Percentiles rank a stretch among this genome's conserved stretches.
Evolutionary conservation across 345 rosid genomes (phyloP).

Genomic region (Barbarea vulgaris): DNA sequence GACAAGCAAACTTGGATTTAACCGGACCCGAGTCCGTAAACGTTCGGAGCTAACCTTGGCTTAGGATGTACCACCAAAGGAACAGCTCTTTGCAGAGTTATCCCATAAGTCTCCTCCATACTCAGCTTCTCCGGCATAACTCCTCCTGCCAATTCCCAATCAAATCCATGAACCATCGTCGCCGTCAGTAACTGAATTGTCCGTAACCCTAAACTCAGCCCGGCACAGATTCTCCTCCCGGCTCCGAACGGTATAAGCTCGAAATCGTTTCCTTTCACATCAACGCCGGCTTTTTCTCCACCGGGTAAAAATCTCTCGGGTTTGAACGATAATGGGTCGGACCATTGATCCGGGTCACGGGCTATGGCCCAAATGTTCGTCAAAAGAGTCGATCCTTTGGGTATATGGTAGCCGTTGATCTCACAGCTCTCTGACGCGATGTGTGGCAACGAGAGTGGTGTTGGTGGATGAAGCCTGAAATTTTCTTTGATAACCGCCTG

Average conservation of each 20-base stretch:
- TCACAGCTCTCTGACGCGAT: conserved; percentile 65
- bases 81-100: conserved; percentile 64
- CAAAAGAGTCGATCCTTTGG: conserved; percentile 63
- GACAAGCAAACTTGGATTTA: not conserved
- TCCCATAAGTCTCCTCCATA: conserved; percentile 82
- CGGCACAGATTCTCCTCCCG: conserved; percentile 85
- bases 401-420: conserved; percentile 77
- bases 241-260: conserved; percentile 89
- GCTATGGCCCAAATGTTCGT: conserved; percentile 88
- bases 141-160: conserved; percentile 69
- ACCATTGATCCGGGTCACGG: conserved; percentile 74
- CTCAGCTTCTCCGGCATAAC: conserved; percentile 54
- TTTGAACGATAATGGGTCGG: conserved; percentile 56
- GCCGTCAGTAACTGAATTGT: conserved; percentile 69
- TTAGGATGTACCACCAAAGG: conserved; percentile 67
- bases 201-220: conserved; percentile 72
- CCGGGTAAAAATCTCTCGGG: conserved; percentile 82
- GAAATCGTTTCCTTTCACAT: conserved; percentile 69
- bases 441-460: conserved; percentile 79
- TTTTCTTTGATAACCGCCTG: conserved; percentile 73
- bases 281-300: conserved; percentile 60
- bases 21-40: conserved; percentile 35
- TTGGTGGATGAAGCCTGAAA: conserved; percentile 82
- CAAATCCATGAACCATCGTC: conserved; percentile 64
- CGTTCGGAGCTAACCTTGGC: conserved; percentile 50